phyloP scores from a whole-genome alignment of 2,329 filamentous ascomycete genomes.

The Monosporascus sp. region DNA sequence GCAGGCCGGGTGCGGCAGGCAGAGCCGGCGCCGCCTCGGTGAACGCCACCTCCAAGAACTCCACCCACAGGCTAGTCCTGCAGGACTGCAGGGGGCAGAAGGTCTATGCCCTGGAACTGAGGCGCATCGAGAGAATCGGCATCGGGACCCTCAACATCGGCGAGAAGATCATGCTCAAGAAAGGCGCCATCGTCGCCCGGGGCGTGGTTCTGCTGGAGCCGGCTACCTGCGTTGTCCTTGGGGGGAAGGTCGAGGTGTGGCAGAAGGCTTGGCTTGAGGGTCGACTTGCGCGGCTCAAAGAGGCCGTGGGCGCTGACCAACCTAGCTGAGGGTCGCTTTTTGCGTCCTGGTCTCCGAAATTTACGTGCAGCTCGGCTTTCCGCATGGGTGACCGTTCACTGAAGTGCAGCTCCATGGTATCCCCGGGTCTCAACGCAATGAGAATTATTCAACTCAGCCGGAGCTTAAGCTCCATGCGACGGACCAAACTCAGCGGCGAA shows the following conservation, averaged over 20 bases:
- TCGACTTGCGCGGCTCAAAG: conserved; percentile 63
- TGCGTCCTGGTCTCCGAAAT: too few species aligned
- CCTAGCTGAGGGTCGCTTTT: conserved; percentile 1
- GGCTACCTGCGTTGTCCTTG: conserved; percentile 62
- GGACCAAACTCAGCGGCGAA: too few species aligned
- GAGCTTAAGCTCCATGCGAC: too few species aligned
- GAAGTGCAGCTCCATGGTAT: too few species aligned
- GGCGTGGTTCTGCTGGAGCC: conserved; percentile 77
- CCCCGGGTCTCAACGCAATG: too few species aligned
- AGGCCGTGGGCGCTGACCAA: conserved; percentile 41
- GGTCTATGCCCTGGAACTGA: conserved; percentile 68
- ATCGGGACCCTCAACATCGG: conserved; percentile 67
- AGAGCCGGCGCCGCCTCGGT: conserved; percentile 5
- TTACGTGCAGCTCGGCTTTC: too few species aligned
- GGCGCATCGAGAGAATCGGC: conserved; percentile 57
- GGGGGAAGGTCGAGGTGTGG: conserved; percentile 78
- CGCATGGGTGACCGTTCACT: too few species aligned
- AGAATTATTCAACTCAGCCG: too few species aligned
- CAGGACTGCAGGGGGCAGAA: conserved; percentile 71
- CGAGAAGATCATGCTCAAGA: conserved; percentile 69
- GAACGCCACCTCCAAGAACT: conserved; percentile 31
- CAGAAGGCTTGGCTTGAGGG: conserved; percentile 72
- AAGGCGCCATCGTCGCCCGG: conserved; percentile 60
- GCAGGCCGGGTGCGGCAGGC: conserved; percentile 4
- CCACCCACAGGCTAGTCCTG: conserved; percentile 74